A percentile compares a stretch with the other conserved stretches of the same genome.
Conservation (phyloP, 345 rosid genomes). For the Draba incana region DNA sequence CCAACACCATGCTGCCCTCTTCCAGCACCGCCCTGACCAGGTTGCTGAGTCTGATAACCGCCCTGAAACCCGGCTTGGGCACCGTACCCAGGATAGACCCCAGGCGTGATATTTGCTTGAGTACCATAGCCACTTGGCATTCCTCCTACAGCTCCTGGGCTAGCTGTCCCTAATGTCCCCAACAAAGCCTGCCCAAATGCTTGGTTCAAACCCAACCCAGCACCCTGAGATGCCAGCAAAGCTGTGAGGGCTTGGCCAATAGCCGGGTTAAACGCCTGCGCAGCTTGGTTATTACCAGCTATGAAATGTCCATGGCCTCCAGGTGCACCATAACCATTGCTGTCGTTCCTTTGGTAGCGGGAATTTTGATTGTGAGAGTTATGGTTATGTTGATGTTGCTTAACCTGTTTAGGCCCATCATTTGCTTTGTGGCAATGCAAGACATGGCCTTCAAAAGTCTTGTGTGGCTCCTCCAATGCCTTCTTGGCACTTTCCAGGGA, state of each 20-base stretch:
- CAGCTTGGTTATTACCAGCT: conserved; percentile 60
- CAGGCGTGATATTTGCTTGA: conserved; percentile 49
- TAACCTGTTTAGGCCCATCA: conserved; percentile 66
- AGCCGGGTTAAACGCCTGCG: conserved; percentile 71
- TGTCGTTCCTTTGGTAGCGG: conserved; percentile 52
- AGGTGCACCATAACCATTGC: conserved; percentile 33
- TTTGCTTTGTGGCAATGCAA: conserved; percentile 75
- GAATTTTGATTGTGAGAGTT: conserved; percentile 41
- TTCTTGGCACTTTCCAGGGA: conserved; percentile 58
- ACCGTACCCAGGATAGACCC: conserved; percentile 55
- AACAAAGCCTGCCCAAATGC: conserved; percentile 53
- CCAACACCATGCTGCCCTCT: conserved; percentile 71
- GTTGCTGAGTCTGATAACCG: conserved; percentile 61
- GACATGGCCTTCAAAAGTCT: conserved; percentile 62
- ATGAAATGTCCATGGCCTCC: conserved; percentile 61
- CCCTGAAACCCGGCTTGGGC: conserved; percentile 50
- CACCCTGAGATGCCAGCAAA: conserved; percentile 73
- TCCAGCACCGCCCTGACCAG: conserved; percentile 70
- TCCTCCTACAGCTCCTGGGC: conserved; percentile 54
- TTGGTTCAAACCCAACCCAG: conserved; percentile 73
- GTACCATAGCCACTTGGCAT: conserved; percentile 56
- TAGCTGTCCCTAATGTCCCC: conserved; percentile 58
- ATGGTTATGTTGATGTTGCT: conserved; percentile 54
- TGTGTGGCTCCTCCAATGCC: conserved; percentile 78
- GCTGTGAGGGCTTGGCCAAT: conserved; percentile 89